Evolutionary conservation across 495 filamentous ascomycete species (phyloP).

Genomic region (Penicillium bovifimosum): DNA sequence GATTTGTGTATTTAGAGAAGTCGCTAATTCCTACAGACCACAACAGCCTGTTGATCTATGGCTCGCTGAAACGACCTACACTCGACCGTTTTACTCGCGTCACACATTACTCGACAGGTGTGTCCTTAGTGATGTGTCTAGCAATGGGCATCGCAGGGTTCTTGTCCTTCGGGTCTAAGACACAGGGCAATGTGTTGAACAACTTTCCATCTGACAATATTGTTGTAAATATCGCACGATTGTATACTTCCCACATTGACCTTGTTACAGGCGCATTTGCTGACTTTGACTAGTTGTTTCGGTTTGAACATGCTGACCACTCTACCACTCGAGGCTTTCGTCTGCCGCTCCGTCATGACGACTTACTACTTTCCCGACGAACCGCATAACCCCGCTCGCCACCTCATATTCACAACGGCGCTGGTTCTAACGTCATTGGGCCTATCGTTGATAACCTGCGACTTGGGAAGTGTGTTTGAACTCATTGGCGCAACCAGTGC

Average conservation of each 20-base stretch:
- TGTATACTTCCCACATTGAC: conserved; percentile 43
- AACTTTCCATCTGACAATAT: conserved; percentile 88
- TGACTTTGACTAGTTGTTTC: conserved; percentile 56
- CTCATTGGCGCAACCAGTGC: conserved; percentile 92
- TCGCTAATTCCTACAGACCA: conserved; percentile 55
- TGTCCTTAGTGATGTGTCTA: conserved; percentile 86
- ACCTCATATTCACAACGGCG: conserved; percentile 75
- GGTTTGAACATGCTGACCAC: conserved; percentile 98
- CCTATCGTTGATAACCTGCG: conserved; percentile 77
- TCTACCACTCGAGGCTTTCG: conserved; percentile 90
- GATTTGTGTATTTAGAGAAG: background rate
- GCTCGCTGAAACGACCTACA: conserved; percentile 87
- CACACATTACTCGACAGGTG: conserved; percentile 83
- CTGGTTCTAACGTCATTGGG: conserved; percentile 76
- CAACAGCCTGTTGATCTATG: conserved; percentile 95
- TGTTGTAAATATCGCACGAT: conserved; percentile 87
- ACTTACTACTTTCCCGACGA: conserved; percentile 85
- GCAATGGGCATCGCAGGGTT: conserved; percentile 86
- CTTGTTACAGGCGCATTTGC: background rate
- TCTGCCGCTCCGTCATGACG: conserved; percentile 93
- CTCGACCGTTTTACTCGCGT: conserved; percentile 88
- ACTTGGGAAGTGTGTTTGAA: conserved; percentile 91
- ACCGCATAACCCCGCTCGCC: conserved; percentile 74
- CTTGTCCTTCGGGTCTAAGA: conserved; percentile 85
- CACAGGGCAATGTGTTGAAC: conserved; percentile 92